Base-by-base conservation (phyloP, 176 grass and related monocot genomes). In the Urochloa ruziziensis region DNA sequence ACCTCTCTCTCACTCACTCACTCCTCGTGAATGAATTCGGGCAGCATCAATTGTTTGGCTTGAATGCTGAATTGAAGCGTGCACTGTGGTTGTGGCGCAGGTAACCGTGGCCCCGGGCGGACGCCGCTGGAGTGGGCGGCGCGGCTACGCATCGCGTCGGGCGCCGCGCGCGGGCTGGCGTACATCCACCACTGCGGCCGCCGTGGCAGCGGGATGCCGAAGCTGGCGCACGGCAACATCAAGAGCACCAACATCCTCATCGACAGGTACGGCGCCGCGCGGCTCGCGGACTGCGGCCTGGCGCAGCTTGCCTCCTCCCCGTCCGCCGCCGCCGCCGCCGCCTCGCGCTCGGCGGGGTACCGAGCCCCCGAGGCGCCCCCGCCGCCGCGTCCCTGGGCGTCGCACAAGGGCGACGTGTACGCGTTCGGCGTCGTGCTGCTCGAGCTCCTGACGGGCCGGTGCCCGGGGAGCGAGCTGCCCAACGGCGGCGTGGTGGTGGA, bases 401-500 rank as follows among this genome's bases (percentile, higher is more conserved):
- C 96, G 64, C 96, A 96, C 81, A 88, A 79, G 87, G 96, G 93
- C 39, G 96, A 99, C 84, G 87, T 96, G 76, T 99, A 99, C 88
- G 83, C 96, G 21, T 67, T 96, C 49, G 96, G 96, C 7, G 91
- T 99, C 39, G 93, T 96, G 57, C 96, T 99, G 2, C 96, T 99
- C 7, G 96, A 99, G 83, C 81, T 99, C 23, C 87, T 99, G 13
- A 99, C 96, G 44, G 96, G 96, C 6, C 94, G 82, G 42, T 68
- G 60, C 28, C 82, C 86, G 0, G 86, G 83, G n/a, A 84, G 82
- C 51, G 90, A 85, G 49, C 79, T 88, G 0, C 77, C 80, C 0
- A 85, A 77, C 44, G 89, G 80, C 74, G 82, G 84, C 62, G 75
- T 81, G 56, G 85, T 66, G 29, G 73, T 80, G 24, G 91, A 95